A percentile compares a stretch with the other conserved stretches of the same genome.
Evolutionary conservation across 345 rosid genomes (phyloP).

Genomic region (Populus pruinosa): DNA sequence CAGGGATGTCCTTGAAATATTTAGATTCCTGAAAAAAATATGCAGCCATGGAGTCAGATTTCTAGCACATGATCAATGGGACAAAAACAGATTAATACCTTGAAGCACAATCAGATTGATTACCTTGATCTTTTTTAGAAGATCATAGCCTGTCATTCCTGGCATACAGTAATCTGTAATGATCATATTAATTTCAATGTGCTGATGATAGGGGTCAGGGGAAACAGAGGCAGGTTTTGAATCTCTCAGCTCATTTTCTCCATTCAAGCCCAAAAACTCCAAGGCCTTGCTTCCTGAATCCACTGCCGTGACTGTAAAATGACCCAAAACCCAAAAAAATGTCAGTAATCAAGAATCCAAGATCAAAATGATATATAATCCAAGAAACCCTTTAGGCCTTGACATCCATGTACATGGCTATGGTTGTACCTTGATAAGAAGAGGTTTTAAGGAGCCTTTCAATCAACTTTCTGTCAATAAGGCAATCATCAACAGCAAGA

Average conservation of each 20-base stretch:
- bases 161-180: conserved; percentile 98
- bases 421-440: conserved; percentile 63
- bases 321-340: not conserved
- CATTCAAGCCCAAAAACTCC: conserved; percentile 66
- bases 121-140: conserved; percentile 79
- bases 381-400: not conserved
- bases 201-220: conserved; percentile 19
- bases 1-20: conserved; percentile 70
- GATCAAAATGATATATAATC: not conserved
- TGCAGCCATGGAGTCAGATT: not conserved
- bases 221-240: conserved; percentile 36
- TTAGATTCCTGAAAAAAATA: conserved; percentile 51
- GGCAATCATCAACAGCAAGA: conserved; percentile 90
- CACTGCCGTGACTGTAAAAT: conserved; percentile 69
- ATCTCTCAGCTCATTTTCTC: conserved; percentile 23
- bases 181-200: conserved; percentile 61
- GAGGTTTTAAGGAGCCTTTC: conserved; percentile 86
- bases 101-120: not conserved
- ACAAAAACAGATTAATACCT: not conserved
- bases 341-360: not conserved
- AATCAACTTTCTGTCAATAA: conserved; percentile 72
- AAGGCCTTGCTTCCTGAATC: conserved; percentile 90
- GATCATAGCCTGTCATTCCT: conserved; percentile 96
- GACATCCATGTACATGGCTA: not conserved
- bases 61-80: not conserved